These are phyloP conservation scores for Babesia sp. DNA, from an alignment of 169 alveolate species.

Conservation along the genomic window DNA sequence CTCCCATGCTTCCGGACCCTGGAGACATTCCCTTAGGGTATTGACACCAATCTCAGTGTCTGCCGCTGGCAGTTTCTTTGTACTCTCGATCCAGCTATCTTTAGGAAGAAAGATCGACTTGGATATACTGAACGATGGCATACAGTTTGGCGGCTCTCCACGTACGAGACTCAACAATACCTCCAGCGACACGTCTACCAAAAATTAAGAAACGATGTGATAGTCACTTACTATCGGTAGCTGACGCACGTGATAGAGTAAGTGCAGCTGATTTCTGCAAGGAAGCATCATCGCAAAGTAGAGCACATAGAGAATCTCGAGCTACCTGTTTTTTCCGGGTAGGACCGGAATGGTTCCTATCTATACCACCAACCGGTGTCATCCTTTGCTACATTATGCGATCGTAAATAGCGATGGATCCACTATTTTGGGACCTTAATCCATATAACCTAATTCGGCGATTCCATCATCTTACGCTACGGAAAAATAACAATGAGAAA, in stretches of 20 bases:
- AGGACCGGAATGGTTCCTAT: not conserved
- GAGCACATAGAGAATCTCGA: constrained; percentile 27
- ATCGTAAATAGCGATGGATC: too few species aligned
- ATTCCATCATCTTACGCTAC: too few species aligned
- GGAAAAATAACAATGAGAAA: too few species aligned
- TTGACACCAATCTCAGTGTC: constrained; percentile 11
- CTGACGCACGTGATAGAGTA: not conserved
- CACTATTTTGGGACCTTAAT: too few species aligned
- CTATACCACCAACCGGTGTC: not conserved
- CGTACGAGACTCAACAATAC: constrained; percentile 24
- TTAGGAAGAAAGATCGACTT: constrained; percentile 6
- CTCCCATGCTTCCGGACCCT: constrained; percentile 35
- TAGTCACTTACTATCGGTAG: constrained; percentile 2
- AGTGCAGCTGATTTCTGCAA: constrained; percentile 29
- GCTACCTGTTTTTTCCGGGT: constrained; percentile 23
- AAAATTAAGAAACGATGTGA: not conserved
- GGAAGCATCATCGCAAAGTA: constrained; percentile 24
- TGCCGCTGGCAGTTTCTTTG: not conserved
- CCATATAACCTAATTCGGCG: too few species aligned
- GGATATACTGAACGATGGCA: constrained; percentile 35
- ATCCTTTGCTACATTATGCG: too few species aligned
- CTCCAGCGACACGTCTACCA: constrained; percentile 14
- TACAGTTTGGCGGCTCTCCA: constrained; percentile 22
- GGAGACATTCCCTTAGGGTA: constrained; percentile 20
- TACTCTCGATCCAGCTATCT: constrained; percentile 10